Evolutionary conservation across 495 filamentous ascomycete genomes (phyloP).

Genomic region (Penicillium steckii): DNA sequence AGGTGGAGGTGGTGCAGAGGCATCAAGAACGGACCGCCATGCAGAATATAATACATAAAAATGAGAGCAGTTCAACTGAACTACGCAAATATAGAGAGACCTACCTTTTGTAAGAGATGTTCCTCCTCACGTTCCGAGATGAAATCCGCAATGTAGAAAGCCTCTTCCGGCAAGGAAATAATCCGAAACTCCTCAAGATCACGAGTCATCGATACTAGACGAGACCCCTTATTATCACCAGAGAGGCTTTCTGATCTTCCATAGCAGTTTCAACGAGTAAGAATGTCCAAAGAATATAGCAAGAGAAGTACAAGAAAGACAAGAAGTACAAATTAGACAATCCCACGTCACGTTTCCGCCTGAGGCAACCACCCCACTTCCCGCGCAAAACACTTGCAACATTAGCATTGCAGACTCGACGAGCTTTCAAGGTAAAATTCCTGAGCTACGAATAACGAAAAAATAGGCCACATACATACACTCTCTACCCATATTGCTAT

Average conservation of each 20-base stretch:
- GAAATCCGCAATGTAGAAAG: constrained; percentile 89
- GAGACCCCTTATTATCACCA: not conserved
- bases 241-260: too few relatives aligned
- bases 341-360: constrained; percentile 21
- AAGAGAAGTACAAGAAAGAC: too few relatives aligned
- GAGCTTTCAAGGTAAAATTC: not conserved
- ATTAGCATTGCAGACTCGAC: too few relatives aligned
- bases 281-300: too few relatives aligned
- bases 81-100: not conserved
- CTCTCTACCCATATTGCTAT: not conserved
- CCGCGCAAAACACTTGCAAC: constrained; percentile 10
- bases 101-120: constrained; percentile 66
- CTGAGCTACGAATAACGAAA: not conserved
- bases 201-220: constrained; percentile 5
- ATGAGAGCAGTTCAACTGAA: too few relatives aligned
- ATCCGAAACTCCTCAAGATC: constrained; percentile 52
- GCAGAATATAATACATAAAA: not conserved
- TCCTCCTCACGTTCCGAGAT: constrained; percentile 75
- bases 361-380: constrained; percentile 25
- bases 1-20: not conserved
- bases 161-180: constrained; percentile 56
- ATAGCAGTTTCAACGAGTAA: too few relatives aligned
- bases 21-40: not conserved
- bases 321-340: not conserved
- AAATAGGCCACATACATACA: not conserved